Evolutionary conservation across 129 eudicot species (phyloP), one percentile per base, ranked within the genome.

Genomic region (carrot (Daucus carota)): DNA sequence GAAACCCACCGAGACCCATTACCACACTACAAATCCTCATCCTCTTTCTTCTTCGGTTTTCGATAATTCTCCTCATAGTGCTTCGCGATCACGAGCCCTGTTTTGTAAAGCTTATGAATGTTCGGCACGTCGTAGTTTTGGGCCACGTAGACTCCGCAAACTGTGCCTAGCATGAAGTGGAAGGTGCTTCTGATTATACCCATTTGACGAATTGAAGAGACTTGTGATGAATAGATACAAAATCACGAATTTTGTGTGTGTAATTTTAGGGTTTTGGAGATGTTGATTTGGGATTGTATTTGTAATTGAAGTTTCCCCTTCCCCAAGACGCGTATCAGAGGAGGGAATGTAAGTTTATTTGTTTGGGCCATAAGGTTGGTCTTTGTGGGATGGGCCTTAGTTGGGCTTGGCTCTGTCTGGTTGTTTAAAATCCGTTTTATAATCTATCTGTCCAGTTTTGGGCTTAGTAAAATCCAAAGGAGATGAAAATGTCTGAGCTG

Each of bases 51-150:
- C 74, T 78, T 78, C 59, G 83, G 72, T 44, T 78, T 83, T 47
- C 83, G 82, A 78, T 78, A 83, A 57, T 78, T 77, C 47, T 77
- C 82, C 38, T 82, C 82, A 20, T 72, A 60, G 62, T 73, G 82
- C 82, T 77, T 79, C 14, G 81, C 76, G 34, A 82, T 83, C 41
- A 72, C 67, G 16, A 78, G 75, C 48, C 80, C 83, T 16, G 86
- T 83, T 40, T 78, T 46, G 12, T 75, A 57, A 40, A 83, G 83
- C 77, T 75, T 83, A 43, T 59, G 48, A 29, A 78, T 83, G 33
- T 78, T 83, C 0, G 92, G 92, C 34, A 87, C 88, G 57, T 85
- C 54, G 78, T 87, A 84, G 42, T 85, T 87, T 46, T 87, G 92
- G 33, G 89, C 92, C 31, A 87, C 73, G 75, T 82, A 87, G 80